Percentiles rank a stretch among this genome's conserved stretches.
phyloP scores from a whole-genome alignment of 306 rosid genomes.

The Chamaecrista fasciculata region DNA sequence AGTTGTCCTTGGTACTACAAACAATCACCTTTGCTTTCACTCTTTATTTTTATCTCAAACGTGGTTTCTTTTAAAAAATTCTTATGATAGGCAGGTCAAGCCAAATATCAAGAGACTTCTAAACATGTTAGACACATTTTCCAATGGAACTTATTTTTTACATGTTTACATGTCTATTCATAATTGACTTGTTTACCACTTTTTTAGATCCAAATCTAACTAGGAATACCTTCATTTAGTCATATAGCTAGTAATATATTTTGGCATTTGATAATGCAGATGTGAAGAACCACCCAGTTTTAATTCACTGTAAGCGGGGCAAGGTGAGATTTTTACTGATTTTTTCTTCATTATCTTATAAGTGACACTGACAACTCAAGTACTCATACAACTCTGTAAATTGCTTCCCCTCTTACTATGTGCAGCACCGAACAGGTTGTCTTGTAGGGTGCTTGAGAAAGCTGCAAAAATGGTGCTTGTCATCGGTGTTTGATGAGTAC shows the following conservation, averaged over 20 bases:
- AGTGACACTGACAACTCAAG: neutral
- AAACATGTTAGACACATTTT: neutral
- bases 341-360: neutral
- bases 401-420: constrained; percentile 13
- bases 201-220: neutral
- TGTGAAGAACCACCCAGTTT: constrained; percentile 85
- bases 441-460: constrained; percentile 92
- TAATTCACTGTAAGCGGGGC: constrained; percentile 95
- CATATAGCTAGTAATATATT: constrained; percentile 15
- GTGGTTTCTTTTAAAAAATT: neutral
- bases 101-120: neutral
- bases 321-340: constrained; percentile 52
- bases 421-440: constrained; percentile 98
- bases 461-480: constrained; percentile 88
- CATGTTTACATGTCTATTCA: neutral
- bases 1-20: constrained; percentile 78
- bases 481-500: constrained; percentile 90
- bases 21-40: neutral
- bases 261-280: constrained; percentile 50
- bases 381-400: constrained; percentile 5
- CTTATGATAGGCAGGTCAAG: neutral
- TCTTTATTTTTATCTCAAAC: constrained; percentile 4
- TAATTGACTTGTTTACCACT: neutral
- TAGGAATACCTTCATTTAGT: neutral
- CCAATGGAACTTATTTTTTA: neutral